Conservation (phyloP, 1,139 yeast genomes). For the Blastobotrys ciferrii region DNA sequence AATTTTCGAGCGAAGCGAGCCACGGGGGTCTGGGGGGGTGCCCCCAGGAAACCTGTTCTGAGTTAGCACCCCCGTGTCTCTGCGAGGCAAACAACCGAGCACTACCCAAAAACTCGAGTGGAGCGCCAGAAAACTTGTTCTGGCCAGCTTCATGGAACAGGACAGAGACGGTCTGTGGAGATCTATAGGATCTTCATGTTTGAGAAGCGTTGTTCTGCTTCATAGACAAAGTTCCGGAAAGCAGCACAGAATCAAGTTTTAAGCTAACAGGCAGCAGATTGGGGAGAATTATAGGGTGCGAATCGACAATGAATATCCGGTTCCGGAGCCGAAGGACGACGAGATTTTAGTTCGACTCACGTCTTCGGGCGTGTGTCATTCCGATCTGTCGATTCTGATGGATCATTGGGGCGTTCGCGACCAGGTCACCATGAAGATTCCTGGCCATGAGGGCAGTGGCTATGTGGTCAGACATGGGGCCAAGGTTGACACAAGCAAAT, state of each 20-base stretch:
- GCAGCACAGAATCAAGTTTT: too few species aligned
- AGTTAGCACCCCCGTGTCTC: too few species aligned
- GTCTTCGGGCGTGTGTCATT: slow-evolving; percentile 41
- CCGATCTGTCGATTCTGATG: slow-evolving; percentile 34
- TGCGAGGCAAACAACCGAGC: too few species aligned
- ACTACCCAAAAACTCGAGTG: too few species aligned
- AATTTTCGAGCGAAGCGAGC: too few species aligned
- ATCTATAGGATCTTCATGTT: too few species aligned
- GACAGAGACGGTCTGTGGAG: slow-evolving; percentile 1
- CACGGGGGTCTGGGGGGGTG: too few species aligned
- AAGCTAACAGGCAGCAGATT: slow-evolving; percentile 3
- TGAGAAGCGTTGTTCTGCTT: too few species aligned
- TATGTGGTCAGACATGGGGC: slow-evolving; percentile 28
- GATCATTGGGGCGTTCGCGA: slow-evolving; percentile 33
- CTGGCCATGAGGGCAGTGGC: slow-evolving; percentile 34
- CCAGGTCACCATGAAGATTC: slow-evolving; percentile 59
- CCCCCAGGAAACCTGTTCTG: too few species aligned
- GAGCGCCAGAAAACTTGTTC: too few species aligned
- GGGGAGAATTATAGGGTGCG: slow-evolving; percentile 21
- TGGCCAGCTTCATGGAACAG: not conserved
- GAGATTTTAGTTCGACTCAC: slow-evolving; percentile 32
- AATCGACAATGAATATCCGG: slow-evolving; percentile 30
- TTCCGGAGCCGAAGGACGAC: slow-evolving; percentile 30
- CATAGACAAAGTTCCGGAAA: too few species aligned
- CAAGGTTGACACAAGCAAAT: slow-evolving; percentile 21